These are phyloP conservation scores for Fusarium devonianum DNA, from an alignment of 2,329 filamentous ascomycete species.

Conservation along the genomic window DNA sequence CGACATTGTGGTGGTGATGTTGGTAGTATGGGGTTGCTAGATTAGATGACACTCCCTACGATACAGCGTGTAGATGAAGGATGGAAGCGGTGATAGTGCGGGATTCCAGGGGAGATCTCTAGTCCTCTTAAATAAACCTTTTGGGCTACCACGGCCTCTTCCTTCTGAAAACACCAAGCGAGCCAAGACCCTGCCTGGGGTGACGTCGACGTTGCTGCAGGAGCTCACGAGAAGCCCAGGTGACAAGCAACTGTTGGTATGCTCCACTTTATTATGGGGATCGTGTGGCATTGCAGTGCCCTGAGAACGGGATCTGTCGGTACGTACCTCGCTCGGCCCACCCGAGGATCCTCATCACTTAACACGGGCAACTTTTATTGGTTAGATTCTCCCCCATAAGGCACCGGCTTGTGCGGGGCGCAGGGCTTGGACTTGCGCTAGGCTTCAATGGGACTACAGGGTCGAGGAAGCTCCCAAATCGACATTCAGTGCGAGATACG, in stretches of 20 bases:
- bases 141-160: constrained; percentile 12
- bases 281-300: constrained; percentile 19
- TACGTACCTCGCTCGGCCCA: background rate
- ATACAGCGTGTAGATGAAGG: background rate
- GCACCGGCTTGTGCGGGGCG: constrained; percentile 15
- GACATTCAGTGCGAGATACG: constrained; percentile 30
- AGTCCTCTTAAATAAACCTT: constrained; percentile 30
- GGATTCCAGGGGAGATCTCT: constrained; percentile 15
- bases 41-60: background rate
- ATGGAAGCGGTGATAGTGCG: constrained; percentile 10
- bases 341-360: background rate
- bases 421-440: constrained; percentile 29
- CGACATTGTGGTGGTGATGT: constrained; percentile 21
- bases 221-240: no score
- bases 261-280: constrained; percentile 16
- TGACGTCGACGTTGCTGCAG: constrained; percentile 23
- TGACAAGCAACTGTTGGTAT: constrained; percentile 33
- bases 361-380: constrained; percentile 18
- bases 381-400: no score
- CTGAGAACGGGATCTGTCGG: background rate
- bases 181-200: constrained; percentile 24
- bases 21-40: background rate
- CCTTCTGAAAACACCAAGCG: constrained; percentile 1
- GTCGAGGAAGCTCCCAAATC: no score
- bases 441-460: constrained; percentile 3